Evolutionary conservation across 495 filamentous ascomycete species (phyloP), one percentile per base, ranked within the genome.

Genomic region (Hypoxylon intermedium): DNA sequence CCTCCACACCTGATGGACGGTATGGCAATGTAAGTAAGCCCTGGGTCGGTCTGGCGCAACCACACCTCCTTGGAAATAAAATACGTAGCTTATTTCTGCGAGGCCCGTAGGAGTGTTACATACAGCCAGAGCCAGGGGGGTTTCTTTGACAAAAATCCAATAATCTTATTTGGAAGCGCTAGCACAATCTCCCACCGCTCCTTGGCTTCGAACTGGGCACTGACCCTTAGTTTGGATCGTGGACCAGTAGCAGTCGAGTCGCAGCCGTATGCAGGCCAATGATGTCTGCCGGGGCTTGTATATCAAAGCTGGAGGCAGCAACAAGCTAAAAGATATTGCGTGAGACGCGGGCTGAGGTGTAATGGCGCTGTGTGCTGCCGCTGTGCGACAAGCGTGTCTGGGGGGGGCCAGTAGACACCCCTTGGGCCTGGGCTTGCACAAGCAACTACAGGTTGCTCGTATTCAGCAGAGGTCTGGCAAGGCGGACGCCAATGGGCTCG

Each of bases 401-500:
- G 66, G 62, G 62, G 61, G 62, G 62, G 61, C 36, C 54, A 50
- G 62, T 65, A n/a, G n/a, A n/a, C n/a, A 65, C 56, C 61, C 56
- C 61, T 62, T 41, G 24, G 7, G 24, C 7, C 7, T 34, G 12
- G 45, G 44, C 58, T 68, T 67, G 62, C 59, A 67, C 55, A 63
- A 64, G 60, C 50, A 37, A 42, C 7, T 4, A 63, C 64, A 58
- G 53, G 57, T 54, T 44, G 67, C 66, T 71, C 68, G 68, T 71
- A 71, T 71, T 69, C 68, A 67, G 59, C 53, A 26, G 62, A 58
- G 46, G 53, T 60, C 41, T 31, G 58, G 53, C 63, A 71, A 13
- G 65, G 50, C 51, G 49, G 53, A 67, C 70, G 70, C 76, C 75
- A 79, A 79, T 79, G 73, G 73, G 75, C 73, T 70, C 59, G 63